phyloP scores from a whole-genome alignment of 495 filamentous ascomycete genomes.

The Podospora australis region DNA sequence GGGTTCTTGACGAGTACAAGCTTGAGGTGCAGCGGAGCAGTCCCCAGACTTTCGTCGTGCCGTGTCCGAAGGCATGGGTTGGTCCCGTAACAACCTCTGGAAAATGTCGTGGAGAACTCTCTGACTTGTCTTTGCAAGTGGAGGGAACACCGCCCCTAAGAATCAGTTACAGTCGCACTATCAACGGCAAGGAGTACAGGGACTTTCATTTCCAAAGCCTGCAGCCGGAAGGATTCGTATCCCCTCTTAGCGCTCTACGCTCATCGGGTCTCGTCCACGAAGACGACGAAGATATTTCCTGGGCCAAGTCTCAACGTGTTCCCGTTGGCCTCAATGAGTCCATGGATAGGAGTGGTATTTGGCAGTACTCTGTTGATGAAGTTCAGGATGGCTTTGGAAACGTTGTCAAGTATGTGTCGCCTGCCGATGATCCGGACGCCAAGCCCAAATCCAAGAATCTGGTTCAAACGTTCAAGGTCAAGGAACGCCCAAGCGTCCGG shows the following conservation, averaged over 20 bases:
- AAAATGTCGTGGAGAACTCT: slow-evolving; percentile 76
- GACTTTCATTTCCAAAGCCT: slow-evolving; percentile 83
- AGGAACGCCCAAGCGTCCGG: slow-evolving; percentile 72
- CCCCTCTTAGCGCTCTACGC: slow-evolving; percentile 56
- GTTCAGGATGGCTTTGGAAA: slow-evolving; percentile 89
- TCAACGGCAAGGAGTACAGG: slow-evolving; percentile 68
- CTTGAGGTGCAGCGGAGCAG: slow-evolving; percentile 74
- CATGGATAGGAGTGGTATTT: slow-evolving; percentile 65
- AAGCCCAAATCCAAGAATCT: slow-evolving; percentile 54
- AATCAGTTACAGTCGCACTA: slow-evolving; percentile 79
- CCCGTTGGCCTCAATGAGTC: slow-evolving; percentile 82
- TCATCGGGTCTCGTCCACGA: slow-evolving; percentile 48
- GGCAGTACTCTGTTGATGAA: slow-evolving; percentile 86
- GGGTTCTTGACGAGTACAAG: slow-evolving; percentile 85
- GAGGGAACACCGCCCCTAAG: slow-evolving; percentile 87
- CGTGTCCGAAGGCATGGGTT: slow-evolving; percentile 72
- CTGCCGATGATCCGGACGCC: slow-evolving; percentile 57
- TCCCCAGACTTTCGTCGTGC: slow-evolving; percentile 72
- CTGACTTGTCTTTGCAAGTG: slow-evolving; percentile 72
- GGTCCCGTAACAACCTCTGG: slow-evolving; percentile 55
- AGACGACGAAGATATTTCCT: slow-evolving; percentile 61
- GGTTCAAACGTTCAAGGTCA: slow-evolving; percentile 73
- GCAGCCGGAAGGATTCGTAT: slow-evolving; percentile 77
- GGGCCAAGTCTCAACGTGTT: slow-evolving; percentile 71
- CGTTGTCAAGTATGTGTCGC: slow-evolving; percentile 66